Percentiles rank a stretch among this genome's conserved stretches.
These are phyloP conservation scores for Aspergillus avenaceus DNA, from an alignment of 495 filamentous ascomycete species.

Conservation along the genomic window DNA sequence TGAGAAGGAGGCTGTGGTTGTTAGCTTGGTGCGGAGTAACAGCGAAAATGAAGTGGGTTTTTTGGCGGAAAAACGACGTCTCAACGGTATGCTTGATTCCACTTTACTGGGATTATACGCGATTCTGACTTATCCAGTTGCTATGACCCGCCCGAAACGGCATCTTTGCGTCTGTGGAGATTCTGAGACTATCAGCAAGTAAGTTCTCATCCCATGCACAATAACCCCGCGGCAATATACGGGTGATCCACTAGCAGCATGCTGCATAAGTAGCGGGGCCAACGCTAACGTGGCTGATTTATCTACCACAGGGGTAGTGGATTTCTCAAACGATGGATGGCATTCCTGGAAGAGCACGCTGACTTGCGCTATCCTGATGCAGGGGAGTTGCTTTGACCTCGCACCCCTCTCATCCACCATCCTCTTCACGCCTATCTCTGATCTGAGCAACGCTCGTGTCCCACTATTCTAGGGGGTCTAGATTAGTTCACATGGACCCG, in stretches of 20 bases:
- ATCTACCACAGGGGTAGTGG: slow-evolving; percentile 57
- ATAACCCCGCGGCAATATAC: background rate
- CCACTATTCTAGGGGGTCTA: background rate
- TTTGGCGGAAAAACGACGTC: slow-evolving; percentile 81
- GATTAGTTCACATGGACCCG: background rate
- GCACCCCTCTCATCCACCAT: background rate
- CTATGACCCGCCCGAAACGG: slow-evolving; percentile 90
- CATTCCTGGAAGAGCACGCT: slow-evolving; percentile 76
- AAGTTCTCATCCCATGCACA: slow-evolving; percentile 30
- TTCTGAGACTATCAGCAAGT: slow-evolving; percentile 84
- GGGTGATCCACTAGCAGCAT: background rate
- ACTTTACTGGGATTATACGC: background rate
- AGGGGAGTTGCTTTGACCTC: slow-evolving; percentile 43
- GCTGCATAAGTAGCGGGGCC: background rate
- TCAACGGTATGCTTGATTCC: slow-evolving; percentile 66
- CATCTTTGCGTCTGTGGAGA: slow-evolving; percentile 90
- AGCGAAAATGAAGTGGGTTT: slow-evolving; percentile 84
- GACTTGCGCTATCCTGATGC: slow-evolving; percentile 82
- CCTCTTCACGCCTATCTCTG: background rate
- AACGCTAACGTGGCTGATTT: slow-evolving; percentile 5
- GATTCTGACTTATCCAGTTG: slow-evolving; percentile 52
- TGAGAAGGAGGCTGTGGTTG: slow-evolving; percentile 93
- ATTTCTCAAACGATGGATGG: slow-evolving; percentile 88
- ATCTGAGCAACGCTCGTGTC: background rate
- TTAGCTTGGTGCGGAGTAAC: slow-evolving; percentile 90